Percentiles rank a stretch among this genome's conserved stretches.
Conservation (phyloP, 345 rosid genomes). For the Trapa bicornis region DNA sequence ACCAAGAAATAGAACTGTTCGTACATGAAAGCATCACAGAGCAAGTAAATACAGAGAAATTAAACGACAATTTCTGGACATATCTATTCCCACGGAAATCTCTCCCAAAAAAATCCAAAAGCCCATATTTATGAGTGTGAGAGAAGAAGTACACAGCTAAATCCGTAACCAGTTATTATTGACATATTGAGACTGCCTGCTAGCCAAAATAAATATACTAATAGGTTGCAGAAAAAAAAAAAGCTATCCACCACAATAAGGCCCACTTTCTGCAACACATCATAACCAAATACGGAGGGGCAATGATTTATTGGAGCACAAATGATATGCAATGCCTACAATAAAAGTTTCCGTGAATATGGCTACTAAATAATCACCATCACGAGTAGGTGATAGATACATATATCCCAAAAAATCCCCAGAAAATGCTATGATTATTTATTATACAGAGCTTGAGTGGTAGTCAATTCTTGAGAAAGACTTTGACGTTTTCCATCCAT, state of each 20-base stretch:
- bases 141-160: neutral
- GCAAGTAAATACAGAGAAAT: neutral
- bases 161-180: neutral
- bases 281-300: neutral
- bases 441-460: neutral
- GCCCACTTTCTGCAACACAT: neutral
- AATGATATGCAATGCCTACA: neutral
- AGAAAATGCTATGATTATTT: neutral
- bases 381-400: neutral
- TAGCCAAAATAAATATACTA: neutral
- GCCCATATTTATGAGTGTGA: too few species aligned
- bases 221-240: neutral
- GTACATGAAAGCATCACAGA: neutral
- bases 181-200: neutral
- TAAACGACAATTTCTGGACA: neutral
- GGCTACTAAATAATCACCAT: neutral
- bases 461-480: neutral
- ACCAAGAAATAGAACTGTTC: conserved; percentile 1
- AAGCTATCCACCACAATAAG: neutral
- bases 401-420: neutral
- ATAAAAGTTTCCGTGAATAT: neutral
- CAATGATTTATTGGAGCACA: neutral
- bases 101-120: neutral
- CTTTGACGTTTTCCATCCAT: neutral
- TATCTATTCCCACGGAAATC: neutral